Conservation (phyloP, 2,329 filamentous ascomycete genomes). For the Lasiodiplodia citricola region DNA sequence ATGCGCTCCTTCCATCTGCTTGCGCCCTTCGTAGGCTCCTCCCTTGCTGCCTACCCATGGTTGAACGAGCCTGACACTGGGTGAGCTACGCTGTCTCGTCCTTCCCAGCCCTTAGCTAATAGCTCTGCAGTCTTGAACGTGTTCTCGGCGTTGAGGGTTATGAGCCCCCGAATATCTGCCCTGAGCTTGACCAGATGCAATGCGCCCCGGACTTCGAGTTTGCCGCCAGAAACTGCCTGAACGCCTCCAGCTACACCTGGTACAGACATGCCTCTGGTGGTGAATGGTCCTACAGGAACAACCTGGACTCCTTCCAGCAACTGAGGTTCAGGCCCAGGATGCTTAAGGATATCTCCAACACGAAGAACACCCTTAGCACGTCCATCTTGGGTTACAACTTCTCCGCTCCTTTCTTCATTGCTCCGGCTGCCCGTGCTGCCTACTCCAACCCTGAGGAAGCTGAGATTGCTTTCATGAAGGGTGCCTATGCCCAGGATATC, state of each 20-base stretch:
- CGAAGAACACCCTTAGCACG: conserved; percentile 49
- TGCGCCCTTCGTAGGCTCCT: conserved; percentile 27
- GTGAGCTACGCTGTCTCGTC: neutral
- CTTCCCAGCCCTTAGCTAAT: neutral
- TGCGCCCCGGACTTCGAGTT: conserved; percentile 62
- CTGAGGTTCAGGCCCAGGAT: conserved; percentile 56
- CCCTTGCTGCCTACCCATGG: conserved; percentile 41
- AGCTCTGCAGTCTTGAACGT: neutral
- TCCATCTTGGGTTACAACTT: conserved; percentile 61
- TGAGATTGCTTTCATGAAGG: conserved; percentile 58
- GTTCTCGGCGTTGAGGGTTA: conserved; percentile 29
- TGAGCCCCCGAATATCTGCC: conserved; percentile 43
- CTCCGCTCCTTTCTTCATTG: conserved; percentile 61
- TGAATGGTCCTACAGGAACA: conserved; percentile 63
- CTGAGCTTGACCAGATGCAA: conserved; percentile 52
- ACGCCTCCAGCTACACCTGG: conserved; percentile 58
- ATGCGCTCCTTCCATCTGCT: conserved; percentile 6
- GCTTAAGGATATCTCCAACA: conserved; percentile 55
- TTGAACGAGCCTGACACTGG: conserved; percentile 44
- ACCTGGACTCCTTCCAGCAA: conserved; percentile 59
- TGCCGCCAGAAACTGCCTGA: conserved; percentile 57
- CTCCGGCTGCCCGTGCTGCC: conserved; percentile 47
- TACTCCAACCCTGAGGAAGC: conserved; percentile 51
- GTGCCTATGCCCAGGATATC: conserved; percentile 54
- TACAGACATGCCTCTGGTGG: conserved; percentile 62